phyloP scores from a whole-genome alignment of 805 yeast species.

The Metschnikowia arizonensis region DNA sequence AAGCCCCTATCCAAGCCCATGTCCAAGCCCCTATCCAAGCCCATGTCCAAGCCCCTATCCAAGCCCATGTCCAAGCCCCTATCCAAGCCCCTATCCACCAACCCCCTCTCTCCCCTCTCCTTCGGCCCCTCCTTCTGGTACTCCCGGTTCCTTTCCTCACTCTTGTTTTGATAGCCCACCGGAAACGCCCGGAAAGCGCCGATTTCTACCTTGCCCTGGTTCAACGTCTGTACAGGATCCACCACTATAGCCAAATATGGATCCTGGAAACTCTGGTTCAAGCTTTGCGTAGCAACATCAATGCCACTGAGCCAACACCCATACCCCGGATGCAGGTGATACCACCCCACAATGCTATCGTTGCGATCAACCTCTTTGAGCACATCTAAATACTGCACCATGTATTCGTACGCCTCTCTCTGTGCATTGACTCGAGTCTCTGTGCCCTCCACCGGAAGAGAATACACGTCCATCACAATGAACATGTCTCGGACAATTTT shows the following conservation, averaged over 20 bases:
- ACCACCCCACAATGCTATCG: conserved; percentile 93
- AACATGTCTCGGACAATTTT: conserved; percentile 52
- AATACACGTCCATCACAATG: conserved; percentile 75
- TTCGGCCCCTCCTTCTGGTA: no score
- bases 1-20: no score
- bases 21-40: no score
- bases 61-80: no score
- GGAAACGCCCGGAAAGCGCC: conserved; percentile 83
- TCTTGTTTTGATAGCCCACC: conserved; percentile 24
- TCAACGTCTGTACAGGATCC: conserved; percentile 69
- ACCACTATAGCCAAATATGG: conserved; percentile 87
- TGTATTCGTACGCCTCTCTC: conserved; percentile 89
- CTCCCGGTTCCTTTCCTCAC: conserved; percentile 4
- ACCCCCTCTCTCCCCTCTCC: no score
- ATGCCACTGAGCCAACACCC: conserved; percentile 96
- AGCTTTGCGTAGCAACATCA: conserved; percentile 82
- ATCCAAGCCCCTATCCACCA: no score
- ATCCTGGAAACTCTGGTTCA: conserved; percentile 86
- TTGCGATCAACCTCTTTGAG: conserved; percentile 44
- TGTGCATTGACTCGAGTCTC: conserved; percentile 95
- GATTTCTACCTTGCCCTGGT: conserved; percentile 67
- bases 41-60: no score
- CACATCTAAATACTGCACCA: conserved; percentile 75
- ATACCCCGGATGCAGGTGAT: conserved; percentile 94
- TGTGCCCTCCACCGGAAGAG: conserved; percentile 92